phyloP scores from a whole-genome alignment of 2,329 filamentous ascomycete species.

The Pseudogymnoascus sp. region DNA sequence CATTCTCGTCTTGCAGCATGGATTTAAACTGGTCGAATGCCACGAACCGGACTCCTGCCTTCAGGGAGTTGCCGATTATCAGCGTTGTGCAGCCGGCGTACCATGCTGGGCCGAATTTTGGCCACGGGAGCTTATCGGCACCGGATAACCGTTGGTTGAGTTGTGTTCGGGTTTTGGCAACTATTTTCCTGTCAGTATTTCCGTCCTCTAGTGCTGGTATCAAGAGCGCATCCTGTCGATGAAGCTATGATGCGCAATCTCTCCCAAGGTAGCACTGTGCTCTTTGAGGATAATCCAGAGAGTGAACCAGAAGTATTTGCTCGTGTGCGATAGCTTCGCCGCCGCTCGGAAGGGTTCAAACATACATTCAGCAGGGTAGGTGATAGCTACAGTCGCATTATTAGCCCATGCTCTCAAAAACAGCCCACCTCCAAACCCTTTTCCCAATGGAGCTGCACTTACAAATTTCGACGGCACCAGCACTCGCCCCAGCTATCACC shows the following conservation, averaged over 20 bases:
- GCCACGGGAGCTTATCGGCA: constrained; percentile 86
- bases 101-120: constrained; percentile 88
- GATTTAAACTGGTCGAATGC: constrained; percentile 93
- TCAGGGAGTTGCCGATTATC: constrained; percentile 93
- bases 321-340: not conserved
- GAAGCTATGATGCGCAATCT: not conserved
- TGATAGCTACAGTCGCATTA: constrained; percentile 53
- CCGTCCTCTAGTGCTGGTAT: not conserved
- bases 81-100: constrained; percentile 96
- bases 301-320: not conserved
- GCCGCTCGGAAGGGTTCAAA: constrained; percentile 14
- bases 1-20: constrained; percentile 71
- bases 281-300: not conserved
- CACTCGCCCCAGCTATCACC: constrained; percentile 85
- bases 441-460: constrained; percentile 22
- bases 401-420: constrained; percentile 23
- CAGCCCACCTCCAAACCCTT: not conserved
- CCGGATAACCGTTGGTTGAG: constrained; percentile 77
- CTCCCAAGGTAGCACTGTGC: not conserved
- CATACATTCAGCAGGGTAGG: constrained; percentile 88
- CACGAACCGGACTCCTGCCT: constrained; percentile 92
- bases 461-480: constrained; percentile 92
- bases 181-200: constrained; percentile 12
- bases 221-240: not conserved
- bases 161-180: constrained; percentile 92